Evolutionary conservation across 1,139 yeast species (phyloP), one percentile per base, ranked within the genome.

Genomic region (Candida sp.): DNA sequence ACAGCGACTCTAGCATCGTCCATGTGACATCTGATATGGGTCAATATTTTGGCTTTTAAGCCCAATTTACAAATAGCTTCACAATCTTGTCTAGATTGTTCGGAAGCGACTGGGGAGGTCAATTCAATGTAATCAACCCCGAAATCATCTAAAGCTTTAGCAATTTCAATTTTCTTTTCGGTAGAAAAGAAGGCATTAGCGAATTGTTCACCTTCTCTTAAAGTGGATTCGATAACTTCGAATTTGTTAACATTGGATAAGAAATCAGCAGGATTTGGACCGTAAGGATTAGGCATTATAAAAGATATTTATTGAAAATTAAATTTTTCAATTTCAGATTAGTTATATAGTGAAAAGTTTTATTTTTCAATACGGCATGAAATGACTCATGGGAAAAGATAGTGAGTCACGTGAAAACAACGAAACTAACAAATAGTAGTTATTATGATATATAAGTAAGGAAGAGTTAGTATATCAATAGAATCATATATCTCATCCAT

Each of bases 21-120:
- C 98, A 93, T 91, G 68, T 91, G 97, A 70, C 99, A 93, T 72
- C 97, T 83, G 57, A 91, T 91, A 66, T 91, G 97, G 42, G 86
- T 81, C 58, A 91, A 79, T 52, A 91, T 89, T 75, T 93, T 93
- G 52, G 98, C 95, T 74, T 87, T 90, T 64, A 93, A 82, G 3
- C 98, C 98, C 55, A 93, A 79, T 75, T 93, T 91, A 78, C 98
- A 93, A 56, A 93, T 93, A 48, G 97, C 98, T 73, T 93, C 97
- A 76, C 98, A 91, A 70, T 93, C 99, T 55, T 66, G 73, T 66
- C 95, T 81, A 49, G 93, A 83, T 72, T 93, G 98, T 69, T 93
- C 98, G 45, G 95, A 84, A 41, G 98, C 98, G 44, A 95, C 98
- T 21, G 99, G 99, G 2, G 97, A 90, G 29, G 98, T 93, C 63